These are phyloP conservation scores for Collybiopsis luxurians DNA, from an alignment of 768 basidiomycete genomes.

Conservation along the genomic window DNA sequence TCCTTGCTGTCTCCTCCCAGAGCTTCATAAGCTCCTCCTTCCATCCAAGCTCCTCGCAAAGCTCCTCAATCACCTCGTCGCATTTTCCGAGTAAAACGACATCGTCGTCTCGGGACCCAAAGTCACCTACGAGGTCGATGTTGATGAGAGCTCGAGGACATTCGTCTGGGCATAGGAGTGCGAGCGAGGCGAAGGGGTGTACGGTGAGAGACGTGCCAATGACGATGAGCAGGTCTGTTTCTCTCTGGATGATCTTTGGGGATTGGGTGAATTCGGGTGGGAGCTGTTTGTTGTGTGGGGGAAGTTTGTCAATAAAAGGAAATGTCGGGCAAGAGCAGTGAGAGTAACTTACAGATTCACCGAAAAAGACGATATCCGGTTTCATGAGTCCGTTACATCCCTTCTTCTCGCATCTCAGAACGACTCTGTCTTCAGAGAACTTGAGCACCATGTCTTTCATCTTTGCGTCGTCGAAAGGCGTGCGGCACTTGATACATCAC, in stretches of 20 bases:
- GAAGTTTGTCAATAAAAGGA: not conserved
- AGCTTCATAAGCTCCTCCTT: slow-evolving; percentile 51
- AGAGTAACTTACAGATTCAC: slow-evolving; percentile 58
- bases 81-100: slow-evolving; percentile 68
- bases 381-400: slow-evolving; percentile 75
- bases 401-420: slow-evolving; percentile 58
- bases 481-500: slow-evolving; percentile 73
- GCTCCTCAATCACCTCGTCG: slow-evolving; percentile 59
- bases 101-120: slow-evolving; percentile 53
- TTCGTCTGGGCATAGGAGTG: slow-evolving; percentile 44
- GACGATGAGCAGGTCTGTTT: slow-evolving; percentile 83
- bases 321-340: not conserved
- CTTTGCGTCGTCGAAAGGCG: slow-evolving; percentile 55
- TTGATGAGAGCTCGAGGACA: slow-evolving; percentile 91
- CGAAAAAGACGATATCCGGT: slow-evolving; percentile 96
- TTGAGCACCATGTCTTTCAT: slow-evolving; percentile 61
- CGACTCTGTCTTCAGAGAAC: slow-evolving; percentile 37
- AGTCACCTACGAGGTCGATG: slow-evolving; percentile 73
- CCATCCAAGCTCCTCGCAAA: slow-evolving; percentile 77
- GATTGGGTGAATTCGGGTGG: slow-evolving; percentile 65
- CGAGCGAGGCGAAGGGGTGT: slow-evolving; percentile 83
- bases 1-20: slow-evolving; percentile 48
- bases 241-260: slow-evolving; percentile 45
- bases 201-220: slow-evolving; percentile 90
- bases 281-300: slow-evolving; percentile 43